These are phyloP conservation scores for Penicillium sp. DNA, from an alignment of 2,329 filamentous ascomycete species.

Conservation along the genomic window DNA sequence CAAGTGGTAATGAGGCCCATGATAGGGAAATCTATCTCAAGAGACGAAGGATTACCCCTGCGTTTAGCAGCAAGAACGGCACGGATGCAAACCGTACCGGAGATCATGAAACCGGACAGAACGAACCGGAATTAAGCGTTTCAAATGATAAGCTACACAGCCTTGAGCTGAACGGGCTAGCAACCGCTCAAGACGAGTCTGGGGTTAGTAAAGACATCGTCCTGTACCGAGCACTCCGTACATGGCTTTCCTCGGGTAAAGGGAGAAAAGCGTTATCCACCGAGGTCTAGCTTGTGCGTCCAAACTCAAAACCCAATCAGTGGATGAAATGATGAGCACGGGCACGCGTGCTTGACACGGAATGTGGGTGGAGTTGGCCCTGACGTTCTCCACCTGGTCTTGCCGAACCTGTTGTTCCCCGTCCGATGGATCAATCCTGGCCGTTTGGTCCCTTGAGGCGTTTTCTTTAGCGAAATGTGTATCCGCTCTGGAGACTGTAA, in stretches of 20 bases:
- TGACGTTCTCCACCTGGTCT: conserved; percentile 14
- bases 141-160: background rate
- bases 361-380: conserved; percentile 4
- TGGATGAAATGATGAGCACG: background rate
- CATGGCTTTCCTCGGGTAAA: background rate
- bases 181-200: background rate
- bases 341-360: background rate
- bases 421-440: background rate
- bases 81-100: background rate
- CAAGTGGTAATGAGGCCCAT: background rate
- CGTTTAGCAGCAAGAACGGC: conserved; percentile 15
- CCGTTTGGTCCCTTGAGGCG: background rate
- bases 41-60: conserved; percentile 15
- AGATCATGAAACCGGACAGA: conserved; percentile 13
- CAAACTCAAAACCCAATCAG: background rate
- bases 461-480: background rate
- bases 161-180: background rate
- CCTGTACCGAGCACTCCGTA: too few relatives aligned
- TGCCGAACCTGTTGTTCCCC: conserved; percentile 5
- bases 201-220: background rate
- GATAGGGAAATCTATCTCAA: conserved; percentile 9
- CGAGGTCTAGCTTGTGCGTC: background rate
- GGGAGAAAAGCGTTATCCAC: background rate
- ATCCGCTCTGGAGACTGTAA: background rate
- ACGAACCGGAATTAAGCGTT: conserved; percentile 7